A percentile compares a stretch with the other conserved stretches of the same genome.
phyloP scores from a whole-genome alignment of 225 moss, liverwort and hornwort genomes.

The Neckera pumila region DNA sequence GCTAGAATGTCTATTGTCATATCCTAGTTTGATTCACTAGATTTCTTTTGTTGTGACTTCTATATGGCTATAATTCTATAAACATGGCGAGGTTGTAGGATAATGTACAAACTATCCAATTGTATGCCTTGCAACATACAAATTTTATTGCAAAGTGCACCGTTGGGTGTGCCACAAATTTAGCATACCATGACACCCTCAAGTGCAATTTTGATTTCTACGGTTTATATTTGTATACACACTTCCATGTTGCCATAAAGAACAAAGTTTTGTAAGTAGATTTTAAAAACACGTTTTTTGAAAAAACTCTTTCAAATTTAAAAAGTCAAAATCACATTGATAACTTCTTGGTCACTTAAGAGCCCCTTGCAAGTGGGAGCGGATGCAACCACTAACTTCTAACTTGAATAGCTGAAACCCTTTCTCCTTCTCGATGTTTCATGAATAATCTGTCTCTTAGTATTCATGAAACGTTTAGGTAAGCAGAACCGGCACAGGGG shows the following conservation, averaged over 20 bases:
- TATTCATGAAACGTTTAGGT: not conserved
- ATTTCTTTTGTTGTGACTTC: not conserved
- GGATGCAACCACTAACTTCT: not conserved
- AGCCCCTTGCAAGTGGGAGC: no score
- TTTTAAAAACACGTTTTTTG: rapidly evolving
- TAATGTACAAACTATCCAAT: not conserved
- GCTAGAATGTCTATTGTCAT: not conserved
- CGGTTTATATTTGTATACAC: rapidly evolving
- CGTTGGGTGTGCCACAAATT: rapidly evolving
- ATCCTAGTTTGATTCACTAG: not conserved
- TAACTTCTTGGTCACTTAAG: not conserved
- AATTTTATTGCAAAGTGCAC: not conserved
- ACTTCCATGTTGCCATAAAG: not conserved
- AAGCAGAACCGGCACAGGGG: not conserved
- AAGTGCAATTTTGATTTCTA: not conserved
- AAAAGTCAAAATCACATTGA: not conserved
- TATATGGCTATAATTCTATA: not conserved
- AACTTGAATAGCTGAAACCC: not conserved
- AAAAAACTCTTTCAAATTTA: not conserved
- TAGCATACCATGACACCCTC: not conserved
- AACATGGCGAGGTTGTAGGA: rapidly evolving
- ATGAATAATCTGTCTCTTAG: not conserved
- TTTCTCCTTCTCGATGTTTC: not conserved
- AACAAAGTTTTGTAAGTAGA: not conserved
- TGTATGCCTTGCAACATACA: not conserved